phyloP scores from a whole-genome alignment of 2,329 filamentous ascomycete species.

The Chrysoporthe austroafricana region DNA sequence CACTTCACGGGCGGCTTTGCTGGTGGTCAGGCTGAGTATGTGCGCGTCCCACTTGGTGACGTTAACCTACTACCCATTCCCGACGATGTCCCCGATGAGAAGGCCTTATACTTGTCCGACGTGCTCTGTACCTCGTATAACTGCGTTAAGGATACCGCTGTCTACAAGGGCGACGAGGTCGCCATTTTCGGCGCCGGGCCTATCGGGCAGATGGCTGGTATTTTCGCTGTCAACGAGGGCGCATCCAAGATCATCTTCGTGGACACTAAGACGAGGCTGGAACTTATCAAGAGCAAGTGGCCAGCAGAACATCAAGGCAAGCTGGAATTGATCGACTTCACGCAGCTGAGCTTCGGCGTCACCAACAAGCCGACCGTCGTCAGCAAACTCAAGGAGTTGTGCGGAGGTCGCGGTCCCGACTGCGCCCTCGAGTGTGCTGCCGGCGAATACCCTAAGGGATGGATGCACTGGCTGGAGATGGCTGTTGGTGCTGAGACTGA shows the following conservation, averaged over 20 bases:
- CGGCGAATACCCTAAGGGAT: constrained; percentile 65
- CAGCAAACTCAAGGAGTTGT: constrained; percentile 73
- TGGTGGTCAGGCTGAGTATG: constrained; percentile 85
- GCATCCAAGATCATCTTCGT: constrained; percentile 78
- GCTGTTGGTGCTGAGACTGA: constrained; percentile 76
- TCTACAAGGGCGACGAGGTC: constrained; percentile 77
- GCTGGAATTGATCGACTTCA: constrained; percentile 72
- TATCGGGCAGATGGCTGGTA: constrained; percentile 81
- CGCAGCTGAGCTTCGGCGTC: constrained; percentile 60
- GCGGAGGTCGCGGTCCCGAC: constrained; percentile 73
- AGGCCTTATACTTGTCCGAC: constrained; percentile 80
- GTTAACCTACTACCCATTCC: constrained; percentile 82
- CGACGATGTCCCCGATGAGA: constrained; percentile 80
- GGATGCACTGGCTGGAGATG: constrained; percentile 63
- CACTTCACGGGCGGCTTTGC: constrained; percentile 87
- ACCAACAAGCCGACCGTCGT: constrained; percentile 66
- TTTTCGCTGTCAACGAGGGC: constrained; percentile 76
- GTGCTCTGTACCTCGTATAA: constrained; percentile 81
- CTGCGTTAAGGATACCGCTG: constrained; percentile 79
- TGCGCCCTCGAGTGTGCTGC: constrained; percentile 70
- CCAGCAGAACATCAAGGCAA: constrained; percentile 52
- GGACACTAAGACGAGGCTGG: constrained; percentile 72
- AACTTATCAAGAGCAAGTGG: constrained; percentile 67
- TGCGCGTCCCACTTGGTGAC: constrained; percentile 78
- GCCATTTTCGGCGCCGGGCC: constrained; percentile 87